These are phyloP conservation scores for Plectosphaerella cucumerina DNA, from an alignment of 2,329 filamentous ascomycete species.

Conservation along the genomic window DNA sequence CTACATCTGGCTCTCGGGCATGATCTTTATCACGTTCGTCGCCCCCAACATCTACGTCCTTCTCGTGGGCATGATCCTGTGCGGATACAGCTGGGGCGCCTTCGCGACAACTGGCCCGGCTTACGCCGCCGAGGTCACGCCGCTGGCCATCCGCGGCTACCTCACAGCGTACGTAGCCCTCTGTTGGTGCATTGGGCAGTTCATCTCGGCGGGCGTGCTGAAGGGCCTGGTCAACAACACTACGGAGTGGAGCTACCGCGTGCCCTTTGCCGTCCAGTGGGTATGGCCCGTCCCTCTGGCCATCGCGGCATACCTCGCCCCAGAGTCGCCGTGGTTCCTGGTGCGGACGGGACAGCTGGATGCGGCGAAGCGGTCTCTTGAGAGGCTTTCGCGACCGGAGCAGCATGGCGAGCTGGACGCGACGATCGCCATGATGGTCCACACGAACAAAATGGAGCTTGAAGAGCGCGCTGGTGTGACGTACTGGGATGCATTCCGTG, in stretches of 20 bases:
- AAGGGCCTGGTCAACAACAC: conserved; percentile 30
- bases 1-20: conserved; percentile 33
- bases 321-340: conserved; percentile 33
- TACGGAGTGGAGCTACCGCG: conserved; percentile 31
- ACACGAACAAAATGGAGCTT: conserved; percentile 42
- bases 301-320: conserved; percentile 26
- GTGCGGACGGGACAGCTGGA: conserved; percentile 27
- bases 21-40: conserved; percentile 47
- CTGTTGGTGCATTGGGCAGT: conserved; percentile 34
- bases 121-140: conserved; percentile 39
- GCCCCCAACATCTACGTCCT: conserved; percentile 37
- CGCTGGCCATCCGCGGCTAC: conserved; percentile 35
- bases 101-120: conserved; percentile 39
- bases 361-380: conserved; percentile 25
- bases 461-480: conserved; percentile 30
- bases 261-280: conserved; percentile 38
- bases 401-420: conserved; percentile 28
- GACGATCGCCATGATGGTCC: conserved; percentile 35
- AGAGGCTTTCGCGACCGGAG: conserved; percentile 23
- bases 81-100: conserved; percentile 38
- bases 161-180: conserved; percentile 39
- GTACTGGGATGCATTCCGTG: conserved; percentile 43
- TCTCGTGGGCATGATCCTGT: conserved; percentile 41
- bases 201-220: conserved; percentile 36
- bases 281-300: conserved; percentile 28